phyloP scores from a whole-genome alignment of 2,329 filamentous ascomycete genomes.

The Dactylellina sp. region DNA sequence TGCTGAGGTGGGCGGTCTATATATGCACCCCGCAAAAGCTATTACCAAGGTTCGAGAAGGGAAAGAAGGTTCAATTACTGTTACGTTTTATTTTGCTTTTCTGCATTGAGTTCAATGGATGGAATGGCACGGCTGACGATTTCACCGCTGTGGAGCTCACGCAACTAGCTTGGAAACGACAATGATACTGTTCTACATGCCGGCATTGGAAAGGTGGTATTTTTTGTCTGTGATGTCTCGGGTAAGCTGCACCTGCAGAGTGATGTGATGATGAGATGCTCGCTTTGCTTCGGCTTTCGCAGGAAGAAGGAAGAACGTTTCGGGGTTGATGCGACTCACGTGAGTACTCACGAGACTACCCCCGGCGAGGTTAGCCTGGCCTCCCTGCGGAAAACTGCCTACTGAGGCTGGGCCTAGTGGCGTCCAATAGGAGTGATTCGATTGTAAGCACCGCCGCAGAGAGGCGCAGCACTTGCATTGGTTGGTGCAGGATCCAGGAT shows the following conservation, averaged over 20 bases:
- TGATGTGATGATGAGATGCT: slow-evolving; percentile 55
- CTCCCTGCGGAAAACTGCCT: not conserved
- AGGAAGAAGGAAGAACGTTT: slow-evolving; percentile 23
- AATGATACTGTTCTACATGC: slow-evolving; percentile 38
- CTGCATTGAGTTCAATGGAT: not conserved
- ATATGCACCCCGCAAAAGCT: slow-evolving; percentile 10
- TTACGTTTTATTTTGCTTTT: not conserved
- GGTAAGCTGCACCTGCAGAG: slow-evolving; percentile 34
- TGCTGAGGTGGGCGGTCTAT: slow-evolving; percentile 33
- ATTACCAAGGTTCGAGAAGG: not conserved
- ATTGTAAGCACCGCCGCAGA: no score
- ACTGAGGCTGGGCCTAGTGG: no score
- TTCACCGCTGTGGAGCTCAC: slow-evolving; percentile 30
- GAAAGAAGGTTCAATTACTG: slow-evolving; percentile 7
- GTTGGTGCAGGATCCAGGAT: slow-evolving; percentile 1
- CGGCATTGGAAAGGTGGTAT: slow-evolving; percentile 41
- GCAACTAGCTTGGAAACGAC: slow-evolving; percentile 17
- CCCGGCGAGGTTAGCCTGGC: not conserved
- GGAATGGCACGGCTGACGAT: slow-evolving; percentile 24
- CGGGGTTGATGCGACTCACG: slow-evolving; percentile 23
- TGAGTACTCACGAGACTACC: slow-evolving; percentile 20
- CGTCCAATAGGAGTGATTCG: no score
- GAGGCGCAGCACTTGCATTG: no score
- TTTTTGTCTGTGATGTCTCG: slow-evolving; percentile 31
- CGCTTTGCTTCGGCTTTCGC: slow-evolving; percentile 56